phyloP scores from a whole-genome alignment of 257 asterid genomes.

The Leonotis leonurus region DNA sequence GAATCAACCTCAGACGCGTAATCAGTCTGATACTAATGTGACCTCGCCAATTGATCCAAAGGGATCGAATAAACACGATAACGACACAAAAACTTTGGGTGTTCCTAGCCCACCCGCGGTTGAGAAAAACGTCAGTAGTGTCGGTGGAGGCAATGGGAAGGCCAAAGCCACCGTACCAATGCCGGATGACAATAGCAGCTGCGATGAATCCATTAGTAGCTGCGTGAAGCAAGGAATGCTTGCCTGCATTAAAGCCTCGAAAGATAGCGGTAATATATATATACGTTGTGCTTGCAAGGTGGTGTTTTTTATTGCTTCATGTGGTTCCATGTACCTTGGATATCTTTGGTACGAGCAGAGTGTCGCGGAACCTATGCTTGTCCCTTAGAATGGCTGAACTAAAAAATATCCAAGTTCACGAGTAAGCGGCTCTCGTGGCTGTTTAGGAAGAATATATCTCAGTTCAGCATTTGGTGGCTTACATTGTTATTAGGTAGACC shows the following conservation, averaged over 20 bases:
- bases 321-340: neutral
- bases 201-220: slow-evolving; percentile 22
- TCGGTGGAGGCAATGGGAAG: slow-evolving; percentile 14
- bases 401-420: neutral
- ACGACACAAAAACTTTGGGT: slow-evolving; percentile 7
- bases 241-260: slow-evolving; percentile 36
- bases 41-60: slow-evolving; percentile 26
- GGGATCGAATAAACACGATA: slow-evolving; percentile 13
- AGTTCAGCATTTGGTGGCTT: neutral
- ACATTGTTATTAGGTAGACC: neutral
- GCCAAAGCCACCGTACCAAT: slow-evolving; percentile 4
- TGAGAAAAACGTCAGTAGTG: slow-evolving; percentile 10
- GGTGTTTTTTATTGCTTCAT: neutral
- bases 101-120: slow-evolving; percentile 14
- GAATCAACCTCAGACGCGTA: slow-evolving; percentile 15
- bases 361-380: neutral
- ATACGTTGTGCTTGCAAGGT: slow-evolving; percentile 6
- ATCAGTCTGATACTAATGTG: slow-evolving; percentile 20
- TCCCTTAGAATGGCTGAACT: neutral
- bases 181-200: slow-evolving; percentile 18
- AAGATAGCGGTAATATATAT: slow-evolving; percentile 9
- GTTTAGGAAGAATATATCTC: slow-evolving; percentile 1
- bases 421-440: neutral
- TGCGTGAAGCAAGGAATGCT: slow-evolving; percentile 28
- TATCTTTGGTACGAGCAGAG: neutral